A percentile compares a stretch with the other conserved stretches of the same genome.
Evolutionary conservation across 495 filamentous ascomycete genomes (phyloP).

Genomic region (Xylaria telfairii): DNA sequence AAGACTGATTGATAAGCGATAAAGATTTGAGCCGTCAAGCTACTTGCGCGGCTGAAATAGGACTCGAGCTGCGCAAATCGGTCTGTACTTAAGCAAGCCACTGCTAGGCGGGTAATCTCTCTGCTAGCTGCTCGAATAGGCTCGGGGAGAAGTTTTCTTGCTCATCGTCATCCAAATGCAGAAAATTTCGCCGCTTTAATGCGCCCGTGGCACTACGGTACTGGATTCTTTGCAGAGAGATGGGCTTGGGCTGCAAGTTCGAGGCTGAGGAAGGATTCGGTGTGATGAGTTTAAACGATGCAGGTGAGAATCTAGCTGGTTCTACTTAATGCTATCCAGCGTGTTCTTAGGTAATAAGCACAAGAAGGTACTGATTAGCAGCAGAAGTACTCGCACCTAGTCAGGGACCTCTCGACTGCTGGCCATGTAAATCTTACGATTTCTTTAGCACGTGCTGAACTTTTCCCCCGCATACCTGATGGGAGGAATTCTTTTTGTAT

Average conservation of each 20-base stretch:
- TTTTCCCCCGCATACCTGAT: not conserved
- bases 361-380: constrained; percentile 9
- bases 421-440: not conserved
- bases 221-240: not conserved
- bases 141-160: not conserved
- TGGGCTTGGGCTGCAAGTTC: not conserved
- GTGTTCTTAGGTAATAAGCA: not conserved
- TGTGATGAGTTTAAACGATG: constrained; percentile 16
- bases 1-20: not conserved
- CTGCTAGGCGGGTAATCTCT: not conserved
- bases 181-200: not conserved
- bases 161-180: not conserved
- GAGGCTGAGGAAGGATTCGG: constrained; percentile 7
- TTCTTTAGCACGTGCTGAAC: not conserved
- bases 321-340: constrained; percentile 9
- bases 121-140: not conserved
- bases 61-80: not conserved
- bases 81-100: constrained; percentile 1
- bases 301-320: not conserved
- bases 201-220: not conserved
- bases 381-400: not conserved
- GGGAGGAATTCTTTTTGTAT: not conserved
- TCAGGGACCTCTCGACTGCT: not conserved
- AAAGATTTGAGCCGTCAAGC: not conserved
- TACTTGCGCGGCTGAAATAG: not conserved